Evolutionary conservation across 176 grass and related monocot genomes (phyloP).

Genomic region (Cenchrus americanus): DNA sequence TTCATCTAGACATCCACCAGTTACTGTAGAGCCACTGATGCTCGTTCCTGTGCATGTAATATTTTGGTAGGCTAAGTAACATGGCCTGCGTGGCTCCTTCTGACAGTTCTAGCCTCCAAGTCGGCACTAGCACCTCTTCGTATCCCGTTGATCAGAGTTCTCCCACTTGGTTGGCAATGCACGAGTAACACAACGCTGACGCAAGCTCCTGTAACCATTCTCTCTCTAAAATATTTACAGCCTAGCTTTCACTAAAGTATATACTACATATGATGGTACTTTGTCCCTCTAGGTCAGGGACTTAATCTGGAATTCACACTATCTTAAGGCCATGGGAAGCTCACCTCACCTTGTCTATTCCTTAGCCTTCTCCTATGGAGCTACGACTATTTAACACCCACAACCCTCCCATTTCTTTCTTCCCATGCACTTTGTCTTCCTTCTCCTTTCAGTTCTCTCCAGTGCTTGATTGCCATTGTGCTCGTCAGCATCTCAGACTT

Average conservation of each 20-base stretch:
- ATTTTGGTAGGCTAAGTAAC: constrained; percentile 60
- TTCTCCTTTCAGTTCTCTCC: constrained; percentile 41
- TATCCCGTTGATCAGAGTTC: constrained; percentile 47
- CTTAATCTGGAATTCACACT: constrained; percentile 25
- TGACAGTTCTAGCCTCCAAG: constrained; percentile 56
- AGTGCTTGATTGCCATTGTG: constrained; percentile 26
- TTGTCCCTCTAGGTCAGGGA: constrained; percentile 45
- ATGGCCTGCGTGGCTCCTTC: constrained; percentile 67
- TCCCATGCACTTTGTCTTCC: constrained; percentile 64
- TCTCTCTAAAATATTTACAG: constrained; percentile 6
- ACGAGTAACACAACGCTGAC: constrained; percentile 29
- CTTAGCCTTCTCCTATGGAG: constrained; percentile 39
- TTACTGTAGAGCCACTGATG: constrained; percentile 35
- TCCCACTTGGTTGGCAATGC: constrained; percentile 50
- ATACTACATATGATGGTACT: constrained; percentile 35
- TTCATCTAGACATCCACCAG: constrained; percentile 24
- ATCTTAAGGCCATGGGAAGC: constrained; percentile 9
- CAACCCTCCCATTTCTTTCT: constrained; percentile 57
- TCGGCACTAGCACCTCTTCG: constrained; percentile 48
- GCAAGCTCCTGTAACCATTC: constrained; percentile 4
- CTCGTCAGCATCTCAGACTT: constrained; percentile 46
- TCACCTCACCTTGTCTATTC: constrained; percentile 32
- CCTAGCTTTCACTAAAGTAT: constrained; percentile 7
- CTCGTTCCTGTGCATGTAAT: constrained; percentile 40
- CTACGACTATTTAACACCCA: constrained; percentile 74